phyloP scores from a whole-genome alignment of 108 stramenopile species.

The Discostella stelligeroides region DNA sequence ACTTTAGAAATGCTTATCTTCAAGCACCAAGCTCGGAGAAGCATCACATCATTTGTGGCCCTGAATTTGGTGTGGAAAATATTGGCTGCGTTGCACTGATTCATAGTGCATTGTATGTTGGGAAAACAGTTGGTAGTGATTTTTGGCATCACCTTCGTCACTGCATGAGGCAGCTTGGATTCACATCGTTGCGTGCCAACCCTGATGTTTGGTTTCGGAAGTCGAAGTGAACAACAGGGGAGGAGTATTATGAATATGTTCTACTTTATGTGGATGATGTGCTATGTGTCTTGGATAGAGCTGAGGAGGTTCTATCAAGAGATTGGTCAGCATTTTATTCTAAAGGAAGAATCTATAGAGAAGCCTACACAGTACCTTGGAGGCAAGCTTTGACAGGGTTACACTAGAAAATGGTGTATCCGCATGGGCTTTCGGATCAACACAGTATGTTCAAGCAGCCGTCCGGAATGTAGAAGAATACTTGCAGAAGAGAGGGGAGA shows the following conservation, averaged over 20 bases:
- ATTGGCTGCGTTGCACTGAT: conserved; percentile 45
- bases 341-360: neutral
- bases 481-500: conserved; percentile 4
- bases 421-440: conserved; percentile 52
- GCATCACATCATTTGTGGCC: no score
- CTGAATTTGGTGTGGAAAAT: conserved; percentile 35
- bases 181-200: no score
- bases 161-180: no score
- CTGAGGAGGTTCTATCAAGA: conserved; percentile 1
- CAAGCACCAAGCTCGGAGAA: conserved; percentile 31
- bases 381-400: conserved; percentile 2
- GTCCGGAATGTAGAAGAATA: conserved; percentile 33
- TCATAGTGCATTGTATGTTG: conserved; percentile 38
- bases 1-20: conserved; percentile 43
- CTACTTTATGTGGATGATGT: no score
- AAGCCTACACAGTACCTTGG: conserved; percentile 5
- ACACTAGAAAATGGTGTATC: conserved; percentile 5
- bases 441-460: conserved; percentile 48
- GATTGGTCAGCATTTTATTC: conserved; percentile 3
- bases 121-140: conserved; percentile 17
- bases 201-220: no score
- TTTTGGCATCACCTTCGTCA: no score
- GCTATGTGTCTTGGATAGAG: conserved; percentile 1
- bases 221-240: no score
- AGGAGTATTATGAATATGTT: no score